Conservation (phyloP, 2,329 filamentous ascomycete genomes). For the Venturia nashicola region DNA sequence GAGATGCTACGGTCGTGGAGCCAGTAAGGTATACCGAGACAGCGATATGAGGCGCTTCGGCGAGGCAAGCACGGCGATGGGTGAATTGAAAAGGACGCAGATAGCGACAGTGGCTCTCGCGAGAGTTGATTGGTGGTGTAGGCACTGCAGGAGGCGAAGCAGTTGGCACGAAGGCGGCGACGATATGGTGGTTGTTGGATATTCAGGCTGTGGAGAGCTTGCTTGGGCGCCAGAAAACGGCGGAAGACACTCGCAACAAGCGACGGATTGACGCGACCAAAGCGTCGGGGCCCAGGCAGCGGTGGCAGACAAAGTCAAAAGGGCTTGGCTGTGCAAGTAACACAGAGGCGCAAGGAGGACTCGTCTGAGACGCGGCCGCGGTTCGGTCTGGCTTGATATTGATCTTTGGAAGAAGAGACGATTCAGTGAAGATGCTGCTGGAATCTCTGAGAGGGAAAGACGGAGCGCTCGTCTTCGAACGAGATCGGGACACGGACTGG, state of each 20-base stretch:
- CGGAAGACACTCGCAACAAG: not conserved
- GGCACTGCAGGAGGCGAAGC: not conserved
- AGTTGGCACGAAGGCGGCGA: not conserved
- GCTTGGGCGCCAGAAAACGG: not conserved
- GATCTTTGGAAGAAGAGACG: not conserved
- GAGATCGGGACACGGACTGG: not conserved
- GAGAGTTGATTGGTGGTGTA: too few relatives aligned
- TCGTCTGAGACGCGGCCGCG: not conserved
- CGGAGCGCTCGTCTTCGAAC: not conserved
- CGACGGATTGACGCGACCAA: not conserved
- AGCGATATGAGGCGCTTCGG: not conserved
- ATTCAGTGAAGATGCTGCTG: not conserved
- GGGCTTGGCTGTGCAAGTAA: not conserved
- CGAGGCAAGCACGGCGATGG: not conserved
- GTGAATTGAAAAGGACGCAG: not conserved
- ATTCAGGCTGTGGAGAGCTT: not conserved
- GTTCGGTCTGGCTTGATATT: not conserved
- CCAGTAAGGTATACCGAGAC: not conserved
- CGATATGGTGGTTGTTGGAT: not conserved
- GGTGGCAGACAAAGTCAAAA: not conserved
- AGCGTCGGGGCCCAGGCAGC: not conserved
- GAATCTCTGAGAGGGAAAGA: not conserved
- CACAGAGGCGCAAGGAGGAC: not conserved
- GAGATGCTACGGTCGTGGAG: not conserved
- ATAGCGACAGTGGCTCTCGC: not conserved